phyloP scores from a whole-genome alignment of 1,284 basidiomycete genomes.

The Salmacisia buchloeana region DNA sequence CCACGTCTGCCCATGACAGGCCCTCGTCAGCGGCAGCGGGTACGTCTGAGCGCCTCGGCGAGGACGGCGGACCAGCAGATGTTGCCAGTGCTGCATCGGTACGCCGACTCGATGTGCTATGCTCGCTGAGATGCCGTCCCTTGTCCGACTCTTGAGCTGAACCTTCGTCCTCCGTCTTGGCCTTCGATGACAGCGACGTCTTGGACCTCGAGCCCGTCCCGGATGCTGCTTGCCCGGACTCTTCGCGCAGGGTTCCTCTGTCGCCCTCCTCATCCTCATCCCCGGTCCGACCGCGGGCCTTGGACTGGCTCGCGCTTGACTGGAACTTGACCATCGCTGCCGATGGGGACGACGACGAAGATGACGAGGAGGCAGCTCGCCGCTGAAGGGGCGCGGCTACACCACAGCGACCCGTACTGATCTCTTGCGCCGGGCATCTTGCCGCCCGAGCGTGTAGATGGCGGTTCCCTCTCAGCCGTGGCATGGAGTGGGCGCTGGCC shows the following conservation, averaged over 20 bases:
- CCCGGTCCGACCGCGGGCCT: not conserved
- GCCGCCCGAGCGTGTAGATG: too few species aligned
- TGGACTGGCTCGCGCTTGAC: not conserved
- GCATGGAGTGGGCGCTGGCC: too few species aligned
- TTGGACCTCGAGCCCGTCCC: not conserved
- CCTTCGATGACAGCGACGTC: not conserved
- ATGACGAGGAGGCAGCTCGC: not conserved
- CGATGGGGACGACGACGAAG: not conserved
- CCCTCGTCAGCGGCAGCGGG: not conserved
- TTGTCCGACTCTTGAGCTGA: not conserved
- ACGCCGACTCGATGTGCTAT: too few species aligned
- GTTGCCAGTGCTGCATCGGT: not conserved
- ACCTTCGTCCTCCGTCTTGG: not conserved
- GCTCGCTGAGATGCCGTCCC: too few species aligned
- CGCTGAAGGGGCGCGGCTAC: too few species aligned
- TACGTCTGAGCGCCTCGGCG: not conserved
- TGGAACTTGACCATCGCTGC: not conserved
- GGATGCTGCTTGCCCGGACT: not conserved
- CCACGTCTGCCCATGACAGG: constrained; percentile 11
- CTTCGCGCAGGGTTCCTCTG: not conserved
- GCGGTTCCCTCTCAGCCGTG: too few species aligned
- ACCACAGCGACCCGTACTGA: too few species aligned
- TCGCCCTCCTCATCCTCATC: not conserved
- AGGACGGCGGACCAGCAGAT: not conserved
- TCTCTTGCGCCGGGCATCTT: too few species aligned